A percentile compares a stretch with the other conserved stretches of the same genome.
Conservation (phyloP, 495 filamentous ascomycete genomes). For the Neurospora sp. region DNA sequence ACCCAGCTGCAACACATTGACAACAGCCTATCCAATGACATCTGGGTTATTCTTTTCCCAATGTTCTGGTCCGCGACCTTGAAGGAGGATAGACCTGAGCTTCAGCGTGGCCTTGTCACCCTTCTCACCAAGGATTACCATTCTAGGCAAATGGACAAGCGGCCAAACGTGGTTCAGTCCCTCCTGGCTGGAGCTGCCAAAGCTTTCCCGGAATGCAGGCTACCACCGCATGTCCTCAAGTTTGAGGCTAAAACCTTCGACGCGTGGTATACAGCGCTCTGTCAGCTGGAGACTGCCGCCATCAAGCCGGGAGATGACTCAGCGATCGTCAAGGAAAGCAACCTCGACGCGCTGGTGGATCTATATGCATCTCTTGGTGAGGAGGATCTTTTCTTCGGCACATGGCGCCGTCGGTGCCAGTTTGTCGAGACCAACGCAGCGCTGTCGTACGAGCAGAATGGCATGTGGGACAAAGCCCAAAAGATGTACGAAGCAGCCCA, state of each 20-base stretch:
- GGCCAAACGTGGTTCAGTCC: constrained; percentile 89
- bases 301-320: constrained; percentile 80
- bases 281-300: constrained; percentile 73
- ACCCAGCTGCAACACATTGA: constrained; percentile 93
- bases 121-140: constrained; percentile 93
- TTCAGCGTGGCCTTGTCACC: constrained; percentile 78
- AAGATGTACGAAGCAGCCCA: constrained; percentile 92
- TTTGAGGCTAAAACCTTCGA: constrained; percentile 85
- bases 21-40: constrained; percentile 61
- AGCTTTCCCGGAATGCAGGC: constrained; percentile 72
- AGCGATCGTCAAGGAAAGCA: constrained; percentile 74
- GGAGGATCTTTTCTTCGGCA: constrained; percentile 95
- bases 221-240: constrained; percentile 93
- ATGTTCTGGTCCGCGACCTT: constrained; percentile 84
- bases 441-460: constrained; percentile 94
- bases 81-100: constrained; percentile 79
- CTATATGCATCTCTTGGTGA: constrained; percentile 83
- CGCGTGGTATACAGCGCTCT: constrained; percentile 86
- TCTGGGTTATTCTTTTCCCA: constrained; percentile 88
- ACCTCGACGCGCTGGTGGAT: constrained; percentile 85
- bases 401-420: constrained; percentile 88
- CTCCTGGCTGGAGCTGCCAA: constrained; percentile 76
- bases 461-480: constrained; percentile 98
- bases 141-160: constrained; percentile 80
- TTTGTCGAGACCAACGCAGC: constrained; percentile 96